These are phyloP conservation scores for Cladosporium sp. DNA, from an alignment of 2,329 filamentous ascomycete species.

Conservation along the genomic window DNA sequence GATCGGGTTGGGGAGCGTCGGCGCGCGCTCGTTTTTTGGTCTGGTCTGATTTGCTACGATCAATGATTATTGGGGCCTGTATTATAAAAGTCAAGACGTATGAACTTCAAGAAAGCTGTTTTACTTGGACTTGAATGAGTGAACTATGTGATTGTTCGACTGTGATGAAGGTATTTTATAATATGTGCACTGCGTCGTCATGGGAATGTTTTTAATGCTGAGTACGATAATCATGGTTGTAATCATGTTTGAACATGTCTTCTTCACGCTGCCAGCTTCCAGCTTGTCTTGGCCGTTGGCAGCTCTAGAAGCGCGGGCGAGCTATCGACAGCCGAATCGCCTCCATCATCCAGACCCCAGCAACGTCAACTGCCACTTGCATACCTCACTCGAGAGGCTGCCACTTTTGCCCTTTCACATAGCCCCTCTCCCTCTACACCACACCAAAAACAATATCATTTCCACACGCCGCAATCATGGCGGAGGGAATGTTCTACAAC, in stretches of 20 bases:
- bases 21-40: slow-evolving; percentile 7
- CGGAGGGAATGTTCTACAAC: slow-evolving; percentile 45
- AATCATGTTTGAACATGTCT: too few relatives aligned
- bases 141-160: not conserved
- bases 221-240: too few relatives aligned
- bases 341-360: not conserved
- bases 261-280: too few relatives aligned
- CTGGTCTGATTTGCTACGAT: slow-evolving; percentile 12
- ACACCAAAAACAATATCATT: not conserved
- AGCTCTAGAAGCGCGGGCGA: too few relatives aligned
- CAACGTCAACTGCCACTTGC: not conserved
- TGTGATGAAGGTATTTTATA: too few relatives aligned
- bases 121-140: not conserved
- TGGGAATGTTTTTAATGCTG: too few relatives aligned
- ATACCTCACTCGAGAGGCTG: slow-evolving; percentile 3
- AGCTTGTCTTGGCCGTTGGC: too few relatives aligned
- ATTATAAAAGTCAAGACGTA: slow-evolving; percentile 16
- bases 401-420: slow-evolving; percentile 7
- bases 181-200: too few relatives aligned
- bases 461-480: slow-evolving; percentile 31
- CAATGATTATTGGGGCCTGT: slow-evolving; percentile 14
- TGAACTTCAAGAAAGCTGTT: not conserved
- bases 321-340: not conserved
- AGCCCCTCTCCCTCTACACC: too few relatives aligned
- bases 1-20: slow-evolving; percentile 5